phyloP scores from a whole-genome alignment of 495 filamentous ascomycete species.

The Choiromyces venosus region DNA sequence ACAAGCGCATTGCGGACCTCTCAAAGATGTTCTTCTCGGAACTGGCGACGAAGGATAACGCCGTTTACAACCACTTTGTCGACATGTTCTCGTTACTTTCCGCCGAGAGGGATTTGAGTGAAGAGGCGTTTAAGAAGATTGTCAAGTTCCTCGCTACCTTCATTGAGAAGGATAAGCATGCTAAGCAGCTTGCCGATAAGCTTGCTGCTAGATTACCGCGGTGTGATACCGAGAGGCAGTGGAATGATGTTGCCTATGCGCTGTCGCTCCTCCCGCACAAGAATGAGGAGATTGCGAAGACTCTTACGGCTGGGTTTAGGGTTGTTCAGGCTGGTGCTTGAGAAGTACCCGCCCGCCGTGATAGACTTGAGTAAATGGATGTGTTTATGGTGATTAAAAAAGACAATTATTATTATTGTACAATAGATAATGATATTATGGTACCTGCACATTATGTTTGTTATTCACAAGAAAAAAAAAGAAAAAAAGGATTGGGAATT shows the following conservation, averaged over 20 bases:
- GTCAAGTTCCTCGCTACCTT: constrained; percentile 90
- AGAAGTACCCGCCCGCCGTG: too few relatives aligned
- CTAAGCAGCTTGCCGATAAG: constrained; percentile 90
- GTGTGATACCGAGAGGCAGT: constrained; percentile 89
- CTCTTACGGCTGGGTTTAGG: constrained; percentile 76
- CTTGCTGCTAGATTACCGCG: constrained; percentile 77
- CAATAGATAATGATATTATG: too few relatives aligned
- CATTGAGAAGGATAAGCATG: constrained; percentile 99
- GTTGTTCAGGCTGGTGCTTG: constrained; percentile 60
- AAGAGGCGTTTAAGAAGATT: constrained; percentile 75
- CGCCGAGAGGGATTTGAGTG: constrained; percentile 72
- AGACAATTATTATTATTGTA: neutral
- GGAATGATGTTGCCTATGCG: constrained; percentile 94
- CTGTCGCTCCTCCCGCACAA: constrained; percentile 87
- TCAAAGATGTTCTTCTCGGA: constrained; percentile 98
- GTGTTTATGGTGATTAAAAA: too few relatives aligned
- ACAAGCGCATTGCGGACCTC: constrained; percentile 87
- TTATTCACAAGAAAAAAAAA: neutral
- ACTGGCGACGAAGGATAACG: constrained; percentile 94
- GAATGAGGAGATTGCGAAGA: constrained; percentile 91
- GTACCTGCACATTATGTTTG: neutral
- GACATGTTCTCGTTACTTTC: constrained; percentile 96
- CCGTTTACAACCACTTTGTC: constrained; percentile 98
- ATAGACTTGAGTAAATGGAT: too few relatives aligned
- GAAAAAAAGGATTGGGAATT: neutral